Conservation (phyloP, 1,284 basidiomycete genomes). For the Agaricales sp. region DNA sequence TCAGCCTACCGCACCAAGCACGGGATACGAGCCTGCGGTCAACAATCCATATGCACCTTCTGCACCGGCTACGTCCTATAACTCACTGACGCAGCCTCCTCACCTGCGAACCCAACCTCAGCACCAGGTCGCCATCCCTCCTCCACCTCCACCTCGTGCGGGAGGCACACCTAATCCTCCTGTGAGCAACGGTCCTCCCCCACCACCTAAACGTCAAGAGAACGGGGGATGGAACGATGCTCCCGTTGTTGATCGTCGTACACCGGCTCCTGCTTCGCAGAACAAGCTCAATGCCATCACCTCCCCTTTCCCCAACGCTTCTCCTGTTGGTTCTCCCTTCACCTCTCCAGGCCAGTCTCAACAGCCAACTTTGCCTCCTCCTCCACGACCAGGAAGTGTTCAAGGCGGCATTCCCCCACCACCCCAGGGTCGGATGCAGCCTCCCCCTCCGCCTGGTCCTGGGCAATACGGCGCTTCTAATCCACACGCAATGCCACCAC, state of each 20-base stretch:
- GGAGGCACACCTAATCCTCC: constrained; percentile 13
- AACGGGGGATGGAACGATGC: constrained; percentile 91
- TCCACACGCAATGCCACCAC: constrained; percentile 14
- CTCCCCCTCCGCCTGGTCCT: constrained; percentile 12
- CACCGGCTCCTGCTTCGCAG: constrained; percentile 35
- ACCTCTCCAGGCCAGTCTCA: constrained; percentile 30
- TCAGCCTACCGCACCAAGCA: constrained; percentile 3
- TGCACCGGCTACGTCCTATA: constrained; percentile 4
- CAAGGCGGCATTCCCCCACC: constrained; percentile 36
- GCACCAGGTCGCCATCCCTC: constrained; percentile 15
- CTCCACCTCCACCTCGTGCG: constrained; percentile 11
- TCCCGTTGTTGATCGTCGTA: constrained; percentile 39
- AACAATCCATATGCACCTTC: constrained; percentile 14
- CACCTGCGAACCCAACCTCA: constrained; percentile 20
- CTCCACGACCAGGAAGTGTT: constrained; percentile 54
- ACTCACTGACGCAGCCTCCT: constrained; percentile 26
- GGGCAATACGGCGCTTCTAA: constrained; percentile 11
- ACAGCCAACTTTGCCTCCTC: constrained; percentile 34
- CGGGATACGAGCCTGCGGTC: constrained; percentile 9
- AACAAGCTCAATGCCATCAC: constrained; percentile 67
- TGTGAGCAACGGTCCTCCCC: constrained; percentile 14
- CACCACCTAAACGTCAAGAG: constrained; percentile 46
- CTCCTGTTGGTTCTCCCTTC: constrained; percentile 31
- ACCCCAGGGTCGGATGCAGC: constrained; percentile 25
- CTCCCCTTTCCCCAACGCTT: constrained; percentile 82